These are phyloP conservation scores for Mimosa pudica DNA, from an alignment of 306 rosid genomes.

Conservation along the genomic window DNA sequence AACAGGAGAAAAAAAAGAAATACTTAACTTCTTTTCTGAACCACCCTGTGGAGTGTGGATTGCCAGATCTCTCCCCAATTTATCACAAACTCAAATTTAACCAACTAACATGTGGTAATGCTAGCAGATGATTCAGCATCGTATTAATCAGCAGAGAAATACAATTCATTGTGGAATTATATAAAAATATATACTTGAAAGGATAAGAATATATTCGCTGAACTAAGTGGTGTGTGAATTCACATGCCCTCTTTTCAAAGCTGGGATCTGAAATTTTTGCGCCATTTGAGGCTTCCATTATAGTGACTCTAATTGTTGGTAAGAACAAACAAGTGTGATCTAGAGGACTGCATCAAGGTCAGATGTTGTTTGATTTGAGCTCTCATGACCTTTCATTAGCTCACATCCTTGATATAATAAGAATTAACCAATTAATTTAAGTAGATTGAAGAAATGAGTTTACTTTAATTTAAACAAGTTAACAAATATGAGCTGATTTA, in stretches of 20 bases:
- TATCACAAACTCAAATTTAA: background rate
- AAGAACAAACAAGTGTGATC: constrained; percentile 1
- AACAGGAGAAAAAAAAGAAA: constrained; percentile 6
- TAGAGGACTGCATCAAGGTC: background rate
- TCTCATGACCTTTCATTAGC: background rate
- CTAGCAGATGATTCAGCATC: background rate
- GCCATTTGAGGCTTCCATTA: constrained; percentile 28
- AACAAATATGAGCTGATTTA: too few species aligned
- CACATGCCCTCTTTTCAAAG: background rate
- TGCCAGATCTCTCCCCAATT: constrained; percentile 12
- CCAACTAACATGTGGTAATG: background rate
- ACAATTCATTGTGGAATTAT: constrained; percentile 30
- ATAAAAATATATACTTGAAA: background rate
- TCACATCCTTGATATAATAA: too few species aligned
- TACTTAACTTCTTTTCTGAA: constrained; percentile 35
- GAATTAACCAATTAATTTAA: too few species aligned
- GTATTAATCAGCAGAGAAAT: background rate
- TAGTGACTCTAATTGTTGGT: background rate
- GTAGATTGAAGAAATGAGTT: too few species aligned
- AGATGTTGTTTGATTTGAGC: background rate
- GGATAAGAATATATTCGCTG: constrained; percentile 35
- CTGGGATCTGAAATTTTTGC: constrained; percentile 40
- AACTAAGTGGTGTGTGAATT: constrained; percentile 19
- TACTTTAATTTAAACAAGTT: too few species aligned
- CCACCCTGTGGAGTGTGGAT: constrained; percentile 31